Percentiles rank a stretch among this genome's conserved stretches.
These are phyloP conservation scores for Xylariaceae sp. DNA, from an alignment of 2,329 filamentous ascomycete species.

Conservation along the genomic window DNA sequence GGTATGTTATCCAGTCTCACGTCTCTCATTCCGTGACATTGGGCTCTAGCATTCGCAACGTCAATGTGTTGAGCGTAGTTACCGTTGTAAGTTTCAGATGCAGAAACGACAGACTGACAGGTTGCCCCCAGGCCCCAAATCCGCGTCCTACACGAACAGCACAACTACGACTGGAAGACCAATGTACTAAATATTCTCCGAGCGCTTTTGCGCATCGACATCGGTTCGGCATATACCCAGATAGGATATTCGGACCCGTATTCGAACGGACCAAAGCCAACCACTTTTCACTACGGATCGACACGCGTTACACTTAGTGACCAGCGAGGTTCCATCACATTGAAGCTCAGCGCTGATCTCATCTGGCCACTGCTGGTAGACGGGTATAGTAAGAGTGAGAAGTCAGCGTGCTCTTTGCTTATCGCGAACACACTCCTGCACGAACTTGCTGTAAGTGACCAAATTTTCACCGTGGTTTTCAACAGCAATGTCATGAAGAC, in stretches of 20 bases:
- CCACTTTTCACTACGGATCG: conserved; percentile 10
- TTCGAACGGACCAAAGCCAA: not conserved
- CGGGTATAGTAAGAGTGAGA: conserved; percentile 26
- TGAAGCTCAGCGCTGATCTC: conserved; percentile 21
- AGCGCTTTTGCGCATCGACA: conserved; percentile 8
- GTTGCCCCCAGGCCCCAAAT: too few species aligned
- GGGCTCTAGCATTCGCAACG: too few species aligned
- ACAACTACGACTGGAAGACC: conserved; percentile 19
- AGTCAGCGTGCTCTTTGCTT: conserved; percentile 20
- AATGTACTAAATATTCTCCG: conserved; percentile 9
- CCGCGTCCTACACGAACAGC: not conserved
- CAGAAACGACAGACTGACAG: too few species aligned
- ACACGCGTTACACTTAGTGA: not conserved
- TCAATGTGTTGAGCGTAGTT: too few species aligned
- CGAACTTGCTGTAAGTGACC: conserved; percentile 27
- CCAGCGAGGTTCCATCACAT: not conserved
- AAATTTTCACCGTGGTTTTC: not conserved
- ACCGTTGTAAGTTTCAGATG: too few species aligned
- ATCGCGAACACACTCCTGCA: conserved; percentile 26
- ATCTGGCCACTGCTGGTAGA: conserved; percentile 29
- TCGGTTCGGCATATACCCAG: conserved; percentile 6
- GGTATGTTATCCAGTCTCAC: too few species aligned
- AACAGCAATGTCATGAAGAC: not conserved
- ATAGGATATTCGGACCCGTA: not conserved
- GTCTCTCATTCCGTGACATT: too few species aligned